Conservation (phyloP, 2,329 filamentous ascomycete species). For the Beauveria rudraprayagi region DNA sequence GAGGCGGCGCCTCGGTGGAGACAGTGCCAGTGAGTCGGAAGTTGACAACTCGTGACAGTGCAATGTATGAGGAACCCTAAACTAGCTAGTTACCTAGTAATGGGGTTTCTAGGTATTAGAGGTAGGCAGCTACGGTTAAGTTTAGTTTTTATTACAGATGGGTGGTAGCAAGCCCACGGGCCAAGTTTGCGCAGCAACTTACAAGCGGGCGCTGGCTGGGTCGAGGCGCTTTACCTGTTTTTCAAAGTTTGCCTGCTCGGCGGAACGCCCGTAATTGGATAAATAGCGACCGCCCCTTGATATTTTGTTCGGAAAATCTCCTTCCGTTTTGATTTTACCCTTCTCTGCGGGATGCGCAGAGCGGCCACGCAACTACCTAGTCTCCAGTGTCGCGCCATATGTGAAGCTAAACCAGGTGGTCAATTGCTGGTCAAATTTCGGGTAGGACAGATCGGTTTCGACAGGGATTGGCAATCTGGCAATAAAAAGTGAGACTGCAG, state of each 20-base stretch:
- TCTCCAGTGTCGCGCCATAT: no score
- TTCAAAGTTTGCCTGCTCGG: background rate
- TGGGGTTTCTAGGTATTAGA: background rate
- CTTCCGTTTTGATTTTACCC: no score
- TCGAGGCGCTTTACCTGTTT: background rate
- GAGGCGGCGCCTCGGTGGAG: background rate
- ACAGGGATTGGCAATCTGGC: no score
- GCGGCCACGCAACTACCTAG: no score
- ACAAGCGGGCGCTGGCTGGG: background rate
- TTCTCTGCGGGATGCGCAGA: no score
- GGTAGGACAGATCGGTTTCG: background rate
- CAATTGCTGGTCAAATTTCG: no score
- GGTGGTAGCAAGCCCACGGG: background rate
- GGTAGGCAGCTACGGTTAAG: background rate
- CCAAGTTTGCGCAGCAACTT: slow-evolving; percentile 5
- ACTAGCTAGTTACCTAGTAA: background rate
- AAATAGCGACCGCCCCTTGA: background rate
- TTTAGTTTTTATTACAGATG: background rate
- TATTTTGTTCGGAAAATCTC: background rate
- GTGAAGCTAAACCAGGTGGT: no score
- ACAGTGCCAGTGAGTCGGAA: background rate
- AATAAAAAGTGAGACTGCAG: no score
- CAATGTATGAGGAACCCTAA: no score
- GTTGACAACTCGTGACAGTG: no score
- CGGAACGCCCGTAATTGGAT: background rate